Evolutionary conservation across 208 protist species (phyloP), one percentile per base, ranked within the genome.

Genomic region (Trypanosoma cruzi): DNA sequence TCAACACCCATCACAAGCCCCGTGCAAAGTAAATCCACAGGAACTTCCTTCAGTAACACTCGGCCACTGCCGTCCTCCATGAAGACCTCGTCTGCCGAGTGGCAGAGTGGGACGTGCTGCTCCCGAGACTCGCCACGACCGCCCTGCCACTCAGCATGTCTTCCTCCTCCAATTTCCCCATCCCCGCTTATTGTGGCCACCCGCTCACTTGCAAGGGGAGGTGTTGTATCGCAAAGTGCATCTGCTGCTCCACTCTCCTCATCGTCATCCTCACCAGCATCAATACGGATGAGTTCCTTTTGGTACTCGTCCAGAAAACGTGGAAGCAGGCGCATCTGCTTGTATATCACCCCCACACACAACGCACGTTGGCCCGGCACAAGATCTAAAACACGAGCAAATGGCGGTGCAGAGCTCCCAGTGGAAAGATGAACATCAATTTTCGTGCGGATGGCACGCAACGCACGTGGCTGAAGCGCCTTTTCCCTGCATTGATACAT

Each of bases 271-370:
- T 85, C 88, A 55, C 90, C 88, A 11, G 83, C 86, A 65, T 95
- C 86, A 59, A 94, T 90, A 44, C 86, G 88, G 22, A 93, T 80
- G 2, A 95, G 79, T 44, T 97, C 93, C 48, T 78, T 76, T 69
- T 94, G 86, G 59, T 95, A 96, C 75, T 97, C 90, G 50, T 89
- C 77, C 26, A 97, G 68, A 69, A 97, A 96, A 29, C 79, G 81
- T 5, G 91, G 89, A 29, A 95, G 81, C 32, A 93, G 66, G 54
- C 87, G 90, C 93, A 95, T 95, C 32, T 95, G 81, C 80, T 96
- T 97, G 79, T 94, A 97, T 18, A 94, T 48, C 8, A 95, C 85
- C 4, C 93, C 93, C 2, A 92, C 85, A 48, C 79, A 92, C 11
- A 95, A 7, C 16, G 84, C 73, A 0, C 85, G 80, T 32, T 80